Conservation (phyloP, 148 eudicot genomes). For the Amaranthus palmeri region DNA sequence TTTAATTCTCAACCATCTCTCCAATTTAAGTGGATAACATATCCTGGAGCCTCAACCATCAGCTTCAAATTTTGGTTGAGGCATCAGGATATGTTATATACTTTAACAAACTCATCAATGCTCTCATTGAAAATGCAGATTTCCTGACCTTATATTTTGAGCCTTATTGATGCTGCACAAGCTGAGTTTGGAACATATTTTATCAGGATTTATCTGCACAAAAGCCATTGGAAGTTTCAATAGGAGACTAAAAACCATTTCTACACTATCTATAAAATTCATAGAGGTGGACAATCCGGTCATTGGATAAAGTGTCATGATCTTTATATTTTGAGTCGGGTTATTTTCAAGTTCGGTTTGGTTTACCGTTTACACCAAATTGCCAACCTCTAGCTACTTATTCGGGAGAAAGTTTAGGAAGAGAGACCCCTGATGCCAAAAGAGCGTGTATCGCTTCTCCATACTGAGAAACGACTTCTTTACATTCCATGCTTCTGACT, state of each 20-base stretch:
- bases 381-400: no score
- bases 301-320: no score
- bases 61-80: neutral
- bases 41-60: neutral
- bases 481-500: conserved; percentile 54
- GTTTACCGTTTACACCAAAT: no score
- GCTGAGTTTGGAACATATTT: conserved; percentile 51
- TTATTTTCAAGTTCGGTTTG: no score
- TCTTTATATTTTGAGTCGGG: no score
- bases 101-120: neutral
- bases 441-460: conserved; percentile 67
- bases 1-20: no score
- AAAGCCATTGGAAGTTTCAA: neutral
- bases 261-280: no score
- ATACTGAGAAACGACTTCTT: conserved; percentile 45
- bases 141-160: conserved; percentile 40
- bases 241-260: neutral
- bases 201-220: conserved; percentile 52
- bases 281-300: no score
- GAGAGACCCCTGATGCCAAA: conserved; percentile 48
- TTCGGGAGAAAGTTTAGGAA: neutral
- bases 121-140: neutral
- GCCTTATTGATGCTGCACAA: conserved; percentile 38
- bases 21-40: no score
- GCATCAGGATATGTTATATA: neutral